Evolutionary conservation across 129 eudicot species (phyloP).

Genomic region (Flaveria ramosissima): DNA sequence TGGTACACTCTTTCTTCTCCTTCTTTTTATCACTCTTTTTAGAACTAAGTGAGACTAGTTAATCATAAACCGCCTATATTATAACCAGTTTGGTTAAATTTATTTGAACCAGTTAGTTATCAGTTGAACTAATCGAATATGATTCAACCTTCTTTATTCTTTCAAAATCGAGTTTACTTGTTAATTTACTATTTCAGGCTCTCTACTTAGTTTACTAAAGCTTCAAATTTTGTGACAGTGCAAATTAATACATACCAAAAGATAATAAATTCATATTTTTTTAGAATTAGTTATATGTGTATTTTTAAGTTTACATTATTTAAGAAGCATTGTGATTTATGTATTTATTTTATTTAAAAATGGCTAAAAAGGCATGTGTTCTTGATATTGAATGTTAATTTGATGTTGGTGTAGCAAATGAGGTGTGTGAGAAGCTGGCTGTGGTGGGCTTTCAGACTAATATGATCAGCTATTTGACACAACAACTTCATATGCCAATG

Average conservation of each 20-base stretch:
- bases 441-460: constrained; percentile 74
- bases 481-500: constrained; percentile 69
- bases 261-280: too few relatives aligned
- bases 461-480: constrained; percentile 79
- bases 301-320: too few relatives aligned
- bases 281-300: too few relatives aligned
- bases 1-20: constrained; percentile 31
- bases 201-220: too few relatives aligned
- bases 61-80: too few relatives aligned
- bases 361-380: background rate
- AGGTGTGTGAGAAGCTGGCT: constrained; percentile 70
- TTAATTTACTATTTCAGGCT: background rate
- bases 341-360: background rate
- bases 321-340: background rate
- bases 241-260: too few relatives aligned
- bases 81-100: too few relatives aligned
- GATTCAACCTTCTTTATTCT: background rate
- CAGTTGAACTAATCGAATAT: too few relatives aligned
- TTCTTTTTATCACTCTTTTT: background rate
- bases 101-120: too few relatives aligned
- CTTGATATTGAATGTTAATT: background rate
- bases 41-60: background rate
- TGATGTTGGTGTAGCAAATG: constrained; percentile 53
- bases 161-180: too few relatives aligned
- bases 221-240: too few relatives aligned